Percentiles rank a stretch among this genome's conserved stretches.
Evolutionary conservation across 139 green algal genomes (phyloP).

Genomic region (Picochlorum sp.): DNA sequence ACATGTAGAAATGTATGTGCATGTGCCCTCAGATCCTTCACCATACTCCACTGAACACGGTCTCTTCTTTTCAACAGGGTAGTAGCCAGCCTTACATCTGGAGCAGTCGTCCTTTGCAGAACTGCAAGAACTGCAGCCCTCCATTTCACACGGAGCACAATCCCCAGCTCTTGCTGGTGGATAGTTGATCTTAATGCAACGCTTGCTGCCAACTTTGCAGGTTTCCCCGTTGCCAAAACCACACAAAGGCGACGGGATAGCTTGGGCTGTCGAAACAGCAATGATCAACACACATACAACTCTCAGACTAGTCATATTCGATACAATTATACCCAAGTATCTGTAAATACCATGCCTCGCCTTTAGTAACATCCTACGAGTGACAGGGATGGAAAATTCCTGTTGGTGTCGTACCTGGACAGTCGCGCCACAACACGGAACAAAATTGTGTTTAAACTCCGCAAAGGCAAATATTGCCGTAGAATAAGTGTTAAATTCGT

Average conservation of each 20-base stretch:
- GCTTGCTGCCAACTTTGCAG: not conserved
- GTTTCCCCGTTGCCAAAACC: not conserved
- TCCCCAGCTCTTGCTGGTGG: not conserved
- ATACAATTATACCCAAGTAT: too few relatives aligned
- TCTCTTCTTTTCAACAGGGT: not conserved
- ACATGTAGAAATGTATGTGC: not conserved
- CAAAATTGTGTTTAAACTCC: too few relatives aligned
- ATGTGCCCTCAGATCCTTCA: not conserved
- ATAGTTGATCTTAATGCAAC: not conserved
- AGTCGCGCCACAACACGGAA: too few relatives aligned
- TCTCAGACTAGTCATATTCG: too few relatives aligned
- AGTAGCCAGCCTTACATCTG: not conserved
- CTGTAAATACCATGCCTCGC: too few relatives aligned
- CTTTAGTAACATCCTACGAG: too few relatives aligned
- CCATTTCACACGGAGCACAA: not conserved
- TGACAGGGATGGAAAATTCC: too few relatives aligned
- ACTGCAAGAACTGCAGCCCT: not conserved
- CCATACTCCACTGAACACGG: not conserved
- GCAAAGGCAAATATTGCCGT: too few relatives aligned
- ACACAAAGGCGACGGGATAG: not conserved
- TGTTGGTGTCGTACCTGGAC: too few relatives aligned
- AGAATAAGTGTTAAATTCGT: too few relatives aligned
- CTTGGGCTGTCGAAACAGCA: not conserved
- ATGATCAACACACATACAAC: too few relatives aligned
- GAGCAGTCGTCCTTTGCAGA: not conserved